A percentile compares a stretch with the other conserved stretches of the same genome.
Evolutionary conservation across 352 stramenopile genomes (phyloP).

Genomic region (Pythium utonaiense): DNA sequence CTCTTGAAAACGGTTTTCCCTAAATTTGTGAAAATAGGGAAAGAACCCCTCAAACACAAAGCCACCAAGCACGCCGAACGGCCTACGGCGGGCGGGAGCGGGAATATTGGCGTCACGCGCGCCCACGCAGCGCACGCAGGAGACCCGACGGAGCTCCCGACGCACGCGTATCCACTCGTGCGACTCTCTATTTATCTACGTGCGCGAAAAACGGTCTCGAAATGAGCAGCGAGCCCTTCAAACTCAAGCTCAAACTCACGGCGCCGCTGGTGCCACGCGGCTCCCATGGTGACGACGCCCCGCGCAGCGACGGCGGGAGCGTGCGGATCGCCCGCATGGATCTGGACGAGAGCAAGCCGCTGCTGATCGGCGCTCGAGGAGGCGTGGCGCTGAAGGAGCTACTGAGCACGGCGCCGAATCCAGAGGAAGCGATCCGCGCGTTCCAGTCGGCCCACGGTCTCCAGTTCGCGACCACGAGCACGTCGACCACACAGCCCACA

Average conservation of each 20-base stretch:
- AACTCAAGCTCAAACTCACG: slow-evolving; percentile 66
- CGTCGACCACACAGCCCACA: slow-evolving; percentile 10
- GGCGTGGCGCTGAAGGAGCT: slow-evolving; percentile 78
- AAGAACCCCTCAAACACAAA: slow-evolving; percentile 12
- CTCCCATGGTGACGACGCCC: slow-evolving; percentile 14
- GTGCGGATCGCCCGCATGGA: slow-evolving; percentile 22
- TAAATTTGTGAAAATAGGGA: slow-evolving; percentile 7
- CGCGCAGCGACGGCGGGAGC: slow-evolving; percentile 16
- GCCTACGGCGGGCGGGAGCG: background rate
- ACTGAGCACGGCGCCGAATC: slow-evolving; percentile 78
- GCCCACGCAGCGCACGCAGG: background rate
- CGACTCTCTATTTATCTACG: background rate
- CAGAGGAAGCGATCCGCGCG: slow-evolving; percentile 75
- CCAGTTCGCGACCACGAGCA: slow-evolving; percentile 32
- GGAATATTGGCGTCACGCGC: background rate
- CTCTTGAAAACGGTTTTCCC: slow-evolving; percentile 4
- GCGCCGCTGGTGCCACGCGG: slow-evolving; percentile 16
- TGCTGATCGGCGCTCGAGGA: slow-evolving; percentile 68
- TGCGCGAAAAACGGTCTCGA: background rate
- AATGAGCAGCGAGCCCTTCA: slow-evolving; percentile 38
- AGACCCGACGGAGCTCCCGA: background rate
- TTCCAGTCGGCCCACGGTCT: slow-evolving; percentile 73
- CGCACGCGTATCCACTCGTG: background rate
- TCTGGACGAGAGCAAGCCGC: slow-evolving; percentile 28
- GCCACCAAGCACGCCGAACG: background rate